A percentile compares a stretch with the other conserved stretches of the same genome.
phyloP scores from a whole-genome alignment of 1,284 basidiomycete species.

The Mycena sp. region DNA sequence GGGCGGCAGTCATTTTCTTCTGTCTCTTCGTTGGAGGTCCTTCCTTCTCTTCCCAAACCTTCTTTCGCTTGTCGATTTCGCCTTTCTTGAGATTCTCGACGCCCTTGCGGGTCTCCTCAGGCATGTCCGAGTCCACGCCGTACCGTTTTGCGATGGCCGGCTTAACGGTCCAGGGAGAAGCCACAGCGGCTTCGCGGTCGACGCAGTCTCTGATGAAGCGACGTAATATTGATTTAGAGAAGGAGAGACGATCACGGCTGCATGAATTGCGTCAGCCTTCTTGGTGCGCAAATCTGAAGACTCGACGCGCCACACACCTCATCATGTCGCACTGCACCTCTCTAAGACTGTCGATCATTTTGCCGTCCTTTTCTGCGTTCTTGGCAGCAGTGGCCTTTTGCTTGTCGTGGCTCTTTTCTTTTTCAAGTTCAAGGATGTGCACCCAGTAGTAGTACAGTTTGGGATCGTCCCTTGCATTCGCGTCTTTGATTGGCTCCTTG shows the following conservation, averaged over 20 bases:
- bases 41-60: conserved; percentile 87
- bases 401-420: conserved; percentile 69
- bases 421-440: conserved; percentile 82
- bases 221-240: conserved; percentile 96
- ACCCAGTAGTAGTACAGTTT: conserved; percentile 89
- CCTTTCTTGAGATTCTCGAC: conserved; percentile 86
- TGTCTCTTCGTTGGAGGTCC: conserved; percentile 82
- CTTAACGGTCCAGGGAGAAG: conserved; percentile 96
- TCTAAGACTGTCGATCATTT: conserved; percentile 76
- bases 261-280: conserved; percentile 18
- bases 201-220: conserved; percentile 96
- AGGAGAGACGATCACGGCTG: conserved; percentile 93
- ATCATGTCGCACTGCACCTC: conserved; percentile 84
- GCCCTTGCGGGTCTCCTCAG: conserved; percentile 82
- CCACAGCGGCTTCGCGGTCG: conserved; percentile 88
- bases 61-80: conserved; percentile 90
- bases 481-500: conserved; percentile 76
- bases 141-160: conserved; percentile 84
- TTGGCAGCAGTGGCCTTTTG: conserved; percentile 61
- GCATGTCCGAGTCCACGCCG: conserved; percentile 85
- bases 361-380: conserved; percentile 64
- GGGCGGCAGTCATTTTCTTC: conserved; percentile 75
- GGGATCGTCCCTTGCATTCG: conserved; percentile 81
- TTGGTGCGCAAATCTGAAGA: conserved; percentile 9
- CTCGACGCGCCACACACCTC: conserved; percentile 62